These are phyloP conservation scores for Apophysomyces trapeziformis DNA, from an alignment of 371 early-diverging fungal genomes.

Conservation along the genomic window DNA sequence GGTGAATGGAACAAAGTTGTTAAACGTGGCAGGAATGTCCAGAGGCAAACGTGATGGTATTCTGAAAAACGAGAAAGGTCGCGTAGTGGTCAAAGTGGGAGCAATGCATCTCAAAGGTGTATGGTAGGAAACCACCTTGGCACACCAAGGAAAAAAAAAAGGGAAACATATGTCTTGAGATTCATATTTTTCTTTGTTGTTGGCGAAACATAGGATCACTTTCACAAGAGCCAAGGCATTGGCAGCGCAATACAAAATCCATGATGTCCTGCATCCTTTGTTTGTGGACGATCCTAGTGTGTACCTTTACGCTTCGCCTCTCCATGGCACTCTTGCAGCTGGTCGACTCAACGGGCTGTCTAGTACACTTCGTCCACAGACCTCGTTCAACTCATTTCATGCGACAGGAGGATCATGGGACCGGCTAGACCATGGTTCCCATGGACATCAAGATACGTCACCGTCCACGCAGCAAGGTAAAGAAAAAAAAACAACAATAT, in stretches of 20 bases:
- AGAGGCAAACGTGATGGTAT: constrained; percentile 87
- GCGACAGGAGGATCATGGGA: constrained; percentile 1
- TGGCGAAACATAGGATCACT: constrained; percentile 55
- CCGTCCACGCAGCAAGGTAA: not conserved
- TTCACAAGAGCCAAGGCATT: constrained; percentile 71
- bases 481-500: too few relatives aligned
- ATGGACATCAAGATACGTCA: constrained; percentile 8
- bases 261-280: constrained; percentile 72
- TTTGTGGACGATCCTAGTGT: constrained; percentile 72
- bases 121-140: constrained; percentile 52
- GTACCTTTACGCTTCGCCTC: constrained; percentile 37
- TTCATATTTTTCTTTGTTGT: not conserved
- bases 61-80: constrained; percentile 83
- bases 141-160: too few relatives aligned
- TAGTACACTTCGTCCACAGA: not conserved
- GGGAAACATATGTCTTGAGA: too few relatives aligned
- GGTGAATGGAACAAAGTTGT: constrained; percentile 84
- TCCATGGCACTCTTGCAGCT: not conserved
- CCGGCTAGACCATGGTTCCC: not conserved
- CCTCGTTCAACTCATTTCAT: not conserved
- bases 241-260: constrained; percentile 72
- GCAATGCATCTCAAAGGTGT: constrained; percentile 89
- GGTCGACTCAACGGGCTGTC: constrained; percentile 3
- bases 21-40: constrained; percentile 85
- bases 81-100: constrained; percentile 82